These are phyloP conservation scores for Cantharellus cinnabarinus DNA, from an alignment of 768 basidiomycete genomes.

Conservation along the genomic window DNA sequence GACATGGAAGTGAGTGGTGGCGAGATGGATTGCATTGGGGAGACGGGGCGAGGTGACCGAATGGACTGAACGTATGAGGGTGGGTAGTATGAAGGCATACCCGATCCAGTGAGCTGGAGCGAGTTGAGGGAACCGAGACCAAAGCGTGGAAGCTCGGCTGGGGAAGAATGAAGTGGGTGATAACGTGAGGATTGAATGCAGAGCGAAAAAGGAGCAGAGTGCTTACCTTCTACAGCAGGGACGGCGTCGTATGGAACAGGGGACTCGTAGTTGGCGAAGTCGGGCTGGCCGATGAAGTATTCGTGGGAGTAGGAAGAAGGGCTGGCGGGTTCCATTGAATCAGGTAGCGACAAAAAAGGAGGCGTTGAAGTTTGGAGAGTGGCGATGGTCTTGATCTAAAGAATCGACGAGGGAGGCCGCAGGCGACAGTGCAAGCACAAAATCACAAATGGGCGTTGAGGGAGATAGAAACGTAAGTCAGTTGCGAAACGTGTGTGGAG, in stretches of 20 bases:
- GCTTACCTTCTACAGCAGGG: background rate
- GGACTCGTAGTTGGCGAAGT: slow-evolving; percentile 5
- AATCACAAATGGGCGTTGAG: background rate
- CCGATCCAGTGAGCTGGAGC: background rate
- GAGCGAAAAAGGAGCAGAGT: background rate
- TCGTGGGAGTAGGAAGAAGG: slow-evolving; percentile 26
- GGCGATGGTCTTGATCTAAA: too few relatives aligned
- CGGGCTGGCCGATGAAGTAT: slow-evolving; percentile 3
- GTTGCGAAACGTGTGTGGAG: background rate
- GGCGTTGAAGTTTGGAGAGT: background rate
- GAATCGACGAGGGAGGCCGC: too few relatives aligned
- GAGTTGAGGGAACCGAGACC: background rate
- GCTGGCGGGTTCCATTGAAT: slow-evolving; percentile 1
- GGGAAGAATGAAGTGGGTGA: background rate
- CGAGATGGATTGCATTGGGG: slow-evolving; percentile 8
- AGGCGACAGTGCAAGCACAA: too few relatives aligned
- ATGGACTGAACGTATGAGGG: slow-evolving; percentile 3
- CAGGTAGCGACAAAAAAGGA: background rate
- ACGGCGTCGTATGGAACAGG: background rate
- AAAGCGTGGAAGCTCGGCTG: background rate
- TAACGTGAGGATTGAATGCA: background rate
- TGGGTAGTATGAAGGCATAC: background rate
- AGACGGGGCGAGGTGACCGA: slow-evolving; percentile 4
- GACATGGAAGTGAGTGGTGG: slow-evolving; percentile 7
- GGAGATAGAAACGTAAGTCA: background rate